These are phyloP conservation scores for Aspergillus hiratsukae DNA, from an alignment of 2,329 filamentous ascomycete genomes.

Conservation along the genomic window DNA sequence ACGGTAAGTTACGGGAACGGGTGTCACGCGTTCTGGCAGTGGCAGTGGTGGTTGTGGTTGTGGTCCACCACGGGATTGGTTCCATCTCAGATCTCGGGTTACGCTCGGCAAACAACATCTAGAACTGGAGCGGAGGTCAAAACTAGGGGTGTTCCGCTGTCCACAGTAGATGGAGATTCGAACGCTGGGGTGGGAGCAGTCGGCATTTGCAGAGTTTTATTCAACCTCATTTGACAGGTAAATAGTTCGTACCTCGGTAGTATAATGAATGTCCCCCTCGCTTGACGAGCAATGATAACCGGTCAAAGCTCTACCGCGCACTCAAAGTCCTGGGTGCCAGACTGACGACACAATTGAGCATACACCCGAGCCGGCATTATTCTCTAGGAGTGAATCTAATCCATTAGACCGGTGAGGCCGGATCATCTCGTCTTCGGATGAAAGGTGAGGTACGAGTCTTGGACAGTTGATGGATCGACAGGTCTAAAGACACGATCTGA, in stretches of 20 bases:
- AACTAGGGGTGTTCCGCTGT: neutral
- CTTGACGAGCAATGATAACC: neutral
- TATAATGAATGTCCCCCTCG: neutral
- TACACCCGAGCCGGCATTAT: neutral
- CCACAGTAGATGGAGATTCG: neutral
- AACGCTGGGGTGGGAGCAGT: neutral
- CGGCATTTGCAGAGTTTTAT: neutral
- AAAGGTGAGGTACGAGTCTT: conserved; percentile 6
- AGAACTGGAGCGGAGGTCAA: neutral
- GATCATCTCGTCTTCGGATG: conserved; percentile 5
- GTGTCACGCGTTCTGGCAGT: neutral
- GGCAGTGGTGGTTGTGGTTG: neutral
- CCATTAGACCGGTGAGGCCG: neutral
- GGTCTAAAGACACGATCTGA: neutral
- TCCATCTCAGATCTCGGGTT: conserved; percentile 3
- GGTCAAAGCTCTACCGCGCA: neutral
- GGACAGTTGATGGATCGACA: conserved; percentile 4
- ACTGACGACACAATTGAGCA: neutral
- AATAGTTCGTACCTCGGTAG: neutral
- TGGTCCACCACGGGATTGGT: neutral
- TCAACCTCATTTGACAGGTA: neutral
- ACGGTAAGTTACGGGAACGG: conserved; percentile 13
- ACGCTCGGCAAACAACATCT: conserved; percentile 8
- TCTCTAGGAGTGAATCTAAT: neutral
- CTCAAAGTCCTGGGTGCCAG: neutral